phyloP scores from a whole-genome alignment of 2,329 filamentous ascomycete species.

The Sclerotinia spermophila region DNA sequence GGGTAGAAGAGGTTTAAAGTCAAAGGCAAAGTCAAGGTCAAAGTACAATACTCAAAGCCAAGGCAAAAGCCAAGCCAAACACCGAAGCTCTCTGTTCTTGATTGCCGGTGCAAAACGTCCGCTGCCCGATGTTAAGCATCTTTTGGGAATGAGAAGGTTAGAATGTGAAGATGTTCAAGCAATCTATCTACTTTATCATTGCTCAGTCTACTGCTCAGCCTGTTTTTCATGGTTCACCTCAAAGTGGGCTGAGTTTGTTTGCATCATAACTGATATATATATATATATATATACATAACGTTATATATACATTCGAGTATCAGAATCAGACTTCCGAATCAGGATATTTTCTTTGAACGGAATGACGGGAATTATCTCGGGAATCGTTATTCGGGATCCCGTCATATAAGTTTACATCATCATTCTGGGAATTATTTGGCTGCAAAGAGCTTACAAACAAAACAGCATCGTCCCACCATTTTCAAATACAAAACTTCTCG shows the following conservation, averaged over 20 bases:
- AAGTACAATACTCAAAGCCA: too few relatives aligned
- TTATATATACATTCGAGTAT: neutral
- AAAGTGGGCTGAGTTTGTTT: too few relatives aligned
- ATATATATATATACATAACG: neutral
- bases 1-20: neutral
- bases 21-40: neutral
- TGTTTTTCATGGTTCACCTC: neutral
- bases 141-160: neutral
- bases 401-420: neutral
- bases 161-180: neutral
- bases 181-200: too few relatives aligned
- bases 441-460: neutral
- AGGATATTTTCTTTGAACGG: neutral
- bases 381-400: constrained; percentile 7
- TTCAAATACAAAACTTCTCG: neutral
- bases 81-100: neutral
- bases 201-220: neutral
- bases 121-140: neutral
- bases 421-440: neutral
- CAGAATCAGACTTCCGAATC: neutral
- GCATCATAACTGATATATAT: neutral
- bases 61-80: neutral
- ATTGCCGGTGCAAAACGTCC: neutral
- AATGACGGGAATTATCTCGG: constrained; percentile 6
- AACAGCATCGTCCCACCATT: neutral